A percentile compares a stretch with the other conserved stretches of the same genome.
These are phyloP conservation scores for Austroboletus niveus DNA, from an alignment of 1,284 basidiomycete species.

Conservation along the genomic window DNA sequence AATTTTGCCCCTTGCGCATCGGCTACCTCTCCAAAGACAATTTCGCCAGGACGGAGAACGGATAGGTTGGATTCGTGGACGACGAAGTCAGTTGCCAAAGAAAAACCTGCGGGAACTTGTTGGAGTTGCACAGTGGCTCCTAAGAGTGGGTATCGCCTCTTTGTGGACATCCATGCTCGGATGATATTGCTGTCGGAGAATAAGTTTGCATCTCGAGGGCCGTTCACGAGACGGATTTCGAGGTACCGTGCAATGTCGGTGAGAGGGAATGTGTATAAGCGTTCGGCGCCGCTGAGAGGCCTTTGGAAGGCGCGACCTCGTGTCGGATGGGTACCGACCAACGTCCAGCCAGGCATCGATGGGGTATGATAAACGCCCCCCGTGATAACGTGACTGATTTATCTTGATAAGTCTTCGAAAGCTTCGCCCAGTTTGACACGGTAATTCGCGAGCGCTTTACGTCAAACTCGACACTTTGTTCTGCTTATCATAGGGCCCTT, in stretches of 20 bases:
- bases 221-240: slow-evolving; percentile 9
- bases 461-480: no score
- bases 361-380: neutral
- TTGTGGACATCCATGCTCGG: no score
- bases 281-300: slow-evolving; percentile 12
- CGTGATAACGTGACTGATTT: no score
- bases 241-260: slow-evolving; percentile 9
- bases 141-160: slow-evolving; percentile 17
- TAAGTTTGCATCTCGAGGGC: neutral
- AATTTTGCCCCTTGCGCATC: slow-evolving; percentile 9
- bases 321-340: neutral
- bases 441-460: no score
- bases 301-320: slow-evolving; percentile 14
- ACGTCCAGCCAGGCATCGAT: slow-evolving; percentile 13
- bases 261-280: no score
- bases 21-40: slow-evolving; percentile 8
- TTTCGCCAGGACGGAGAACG: slow-evolving; percentile 6
- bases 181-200: no score
- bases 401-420: no score
- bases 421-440: no score
- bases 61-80: slow-evolving; percentile 19
- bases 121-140: slow-evolving; percentile 11
- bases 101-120: neutral
- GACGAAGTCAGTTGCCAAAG: slow-evolving; percentile 10
- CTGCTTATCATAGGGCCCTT: no score